Conservation (phyloP, 2,329 filamentous ascomycete genomes). For the Alternaria brassicicola region DNA sequence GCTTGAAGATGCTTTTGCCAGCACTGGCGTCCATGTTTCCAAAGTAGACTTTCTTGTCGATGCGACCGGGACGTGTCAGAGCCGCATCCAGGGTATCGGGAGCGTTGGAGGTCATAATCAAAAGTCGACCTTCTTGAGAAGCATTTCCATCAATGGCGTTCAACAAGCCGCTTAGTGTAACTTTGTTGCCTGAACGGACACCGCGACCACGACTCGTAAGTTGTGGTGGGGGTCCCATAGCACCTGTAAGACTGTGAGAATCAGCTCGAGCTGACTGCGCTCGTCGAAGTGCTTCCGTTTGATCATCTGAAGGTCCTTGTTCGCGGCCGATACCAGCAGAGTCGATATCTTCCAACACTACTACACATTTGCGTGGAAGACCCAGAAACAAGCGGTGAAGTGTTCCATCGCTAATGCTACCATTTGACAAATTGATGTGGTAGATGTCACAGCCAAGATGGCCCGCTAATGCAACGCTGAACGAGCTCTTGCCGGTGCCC, state of each 20-base stretch:
- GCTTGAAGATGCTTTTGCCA: conserved; percentile 37
- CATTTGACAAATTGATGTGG: conserved; percentile 43
- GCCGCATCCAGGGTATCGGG: conserved; percentile 75
- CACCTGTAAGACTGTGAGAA: not conserved
- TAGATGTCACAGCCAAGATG: conserved; percentile 49
- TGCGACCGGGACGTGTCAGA: conserved; percentile 73
- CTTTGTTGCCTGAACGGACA: not conserved
- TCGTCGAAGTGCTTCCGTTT: not conserved
- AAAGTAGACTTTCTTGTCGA: conserved; percentile 81
- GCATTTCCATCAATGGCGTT: conserved; percentile 85
- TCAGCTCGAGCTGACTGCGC: not conserved
- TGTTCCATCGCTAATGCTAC: conserved; percentile 35
- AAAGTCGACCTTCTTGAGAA: conserved; percentile 75
- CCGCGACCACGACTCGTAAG: not conserved
- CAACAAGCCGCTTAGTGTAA: conserved; percentile 71
- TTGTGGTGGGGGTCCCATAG: not conserved
- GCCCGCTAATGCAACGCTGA: conserved; percentile 48
- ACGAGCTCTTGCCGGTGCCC: conserved; percentile 51
- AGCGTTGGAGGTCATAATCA: conserved; percentile 83
- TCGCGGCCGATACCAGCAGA: conserved; percentile 42
- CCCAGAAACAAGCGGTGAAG: conserved; percentile 28
- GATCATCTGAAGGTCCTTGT: not conserved
- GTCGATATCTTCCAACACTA: conserved; percentile 53
- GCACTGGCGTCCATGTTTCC: conserved; percentile 31
- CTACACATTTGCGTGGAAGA: conserved; percentile 47